Base-by-base conservation (phyloP, 768 basidiomycete genomes). In the Galerina marginata region DNA sequence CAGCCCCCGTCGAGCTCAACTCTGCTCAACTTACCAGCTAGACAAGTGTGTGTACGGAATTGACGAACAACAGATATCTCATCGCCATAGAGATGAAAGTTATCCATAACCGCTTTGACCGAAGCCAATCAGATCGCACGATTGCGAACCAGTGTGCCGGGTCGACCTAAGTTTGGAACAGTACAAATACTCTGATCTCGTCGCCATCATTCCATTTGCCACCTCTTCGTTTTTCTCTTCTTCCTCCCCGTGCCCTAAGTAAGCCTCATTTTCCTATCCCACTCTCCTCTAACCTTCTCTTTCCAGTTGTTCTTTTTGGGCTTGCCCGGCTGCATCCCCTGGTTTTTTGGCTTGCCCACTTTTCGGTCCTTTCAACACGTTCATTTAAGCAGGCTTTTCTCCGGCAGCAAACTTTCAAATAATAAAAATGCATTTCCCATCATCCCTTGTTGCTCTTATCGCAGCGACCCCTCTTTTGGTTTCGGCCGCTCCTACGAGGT, bases 281-380 rank as follows among this genome's bases (percentile, higher is more conserved):
- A 38, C 9, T 9, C 15, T 26, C 15, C 33, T 37, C 61, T 67
- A 29, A 64, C 57, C 16, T 44, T 20, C 52, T 47, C 14, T 51
- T 54, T 50, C 61, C 64, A 77, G 76, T 71, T 77, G 73, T 78
- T 80, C 77, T 74, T 84, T 79, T 77, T 81, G 83, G 88, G 87
- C 81, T 78, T 85, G 88, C 88, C 87, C 78, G 86, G 88, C 81
- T 76, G 89, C 88, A 81, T 83, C 84, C 79, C 83, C 78, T 82
- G 76, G 78, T 77, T 74, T 75, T 71, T 70, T 67, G 66, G 66
- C 70, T 65, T 68, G 66, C 64, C 63, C 51, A 57, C 63, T 66
- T 75, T 71, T 67, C 51, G 43, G 25, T 53, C 65, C 72, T 74
- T 68, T 66, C 69, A 68, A 63, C 69, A 72, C 72, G 65, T 67